Base-by-base conservation (phyloP, 768 basidiomycete genomes). In the Kwoniella dejecticola region DNA sequence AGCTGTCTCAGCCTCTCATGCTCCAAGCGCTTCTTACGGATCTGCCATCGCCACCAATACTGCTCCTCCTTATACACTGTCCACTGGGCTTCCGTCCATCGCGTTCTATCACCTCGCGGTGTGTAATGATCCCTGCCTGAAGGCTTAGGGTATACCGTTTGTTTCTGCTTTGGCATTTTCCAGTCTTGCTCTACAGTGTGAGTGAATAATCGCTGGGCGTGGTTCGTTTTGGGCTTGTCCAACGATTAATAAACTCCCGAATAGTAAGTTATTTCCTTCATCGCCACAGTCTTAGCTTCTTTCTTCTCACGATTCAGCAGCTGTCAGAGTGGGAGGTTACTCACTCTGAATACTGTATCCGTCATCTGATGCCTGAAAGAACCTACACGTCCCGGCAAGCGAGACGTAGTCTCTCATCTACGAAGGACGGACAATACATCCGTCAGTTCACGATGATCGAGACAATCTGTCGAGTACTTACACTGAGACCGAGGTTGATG, bases 341-440 rank as follows among this genome's bases (percentile, higher is more conserved):
- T 47, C 50, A 70, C 69, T 4, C 57, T 42, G 61, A 71, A 71
- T 23, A 68, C 57, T 0, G 19, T 33, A 26, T 71, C 49, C 17
- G 48, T 54, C 19, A 71, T 41, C 19, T 53, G 64, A 19, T 62
- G 27, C 17, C 69, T 45, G 44, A n/a, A 71, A 71, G 36, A 59
- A 53, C 23, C 46, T 59, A 12, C 44, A 66, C 1, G 49, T 54
- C 4, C 69, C 69, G 17, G 69, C 66, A 19, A 71, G 54, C 19
- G 69, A 57, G n/a, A 71, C 26, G 49, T 63, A 68, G 24, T 71
- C 69, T 17, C 63, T 47, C 8, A 53, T 21, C 69, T 70, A 44
- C n/a, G 17, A 38, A 17, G 36, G 36, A 38, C 8, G 36, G 36
- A 38, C 17, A 8, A 47, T 47, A 11, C 23, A 33, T 45, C 24